Evolutionary conservation across 495 filamentous ascomycete species (phyloP).

Genomic region (Niebla homalea): DNA sequence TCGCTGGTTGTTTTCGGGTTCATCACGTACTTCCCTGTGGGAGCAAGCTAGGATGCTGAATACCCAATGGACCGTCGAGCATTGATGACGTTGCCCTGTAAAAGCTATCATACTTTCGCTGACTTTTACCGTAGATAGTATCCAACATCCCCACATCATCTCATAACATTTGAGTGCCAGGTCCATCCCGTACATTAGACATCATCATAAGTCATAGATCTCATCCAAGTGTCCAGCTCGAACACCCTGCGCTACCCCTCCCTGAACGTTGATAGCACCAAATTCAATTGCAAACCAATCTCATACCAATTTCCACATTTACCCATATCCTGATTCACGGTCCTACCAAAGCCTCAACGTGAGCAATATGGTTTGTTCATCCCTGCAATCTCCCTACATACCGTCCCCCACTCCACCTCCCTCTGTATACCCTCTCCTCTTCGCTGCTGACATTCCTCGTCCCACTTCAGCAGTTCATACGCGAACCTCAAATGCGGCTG

Average conservation of each 20-base stretch:
- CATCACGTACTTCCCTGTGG: too few relatives aligned
- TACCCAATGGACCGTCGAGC: too few relatives aligned
- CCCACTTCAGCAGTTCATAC: constrained; percentile 81
- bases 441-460: constrained; percentile 48
- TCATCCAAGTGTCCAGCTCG: not conserved
- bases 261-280: not conserved
- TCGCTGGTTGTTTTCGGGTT: too few relatives aligned
- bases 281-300: not conserved
- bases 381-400: constrained; percentile 77
- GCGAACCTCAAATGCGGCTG: constrained; percentile 58
- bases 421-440: constrained; percentile 39
- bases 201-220: not conserved
- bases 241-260: not conserved
- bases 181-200: too few relatives aligned
- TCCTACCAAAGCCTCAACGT: constrained; percentile 14
- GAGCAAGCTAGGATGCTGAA: too few relatives aligned
- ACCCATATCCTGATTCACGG: not conserved
- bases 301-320: not conserved
- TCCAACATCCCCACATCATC: too few relatives aligned
- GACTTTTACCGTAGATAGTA: too few relatives aligned
- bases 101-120: too few relatives aligned
- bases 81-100: too few relatives aligned
- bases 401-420: constrained; percentile 82
- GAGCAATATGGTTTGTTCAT: constrained; percentile 88
- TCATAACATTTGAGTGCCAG: too few relatives aligned